Evolutionary conservation across 225 moss, liverwort and hornwort species (phyloP), one percentile per base, ranked within the genome.

Genomic region (Marchantia paleacea): DNA sequence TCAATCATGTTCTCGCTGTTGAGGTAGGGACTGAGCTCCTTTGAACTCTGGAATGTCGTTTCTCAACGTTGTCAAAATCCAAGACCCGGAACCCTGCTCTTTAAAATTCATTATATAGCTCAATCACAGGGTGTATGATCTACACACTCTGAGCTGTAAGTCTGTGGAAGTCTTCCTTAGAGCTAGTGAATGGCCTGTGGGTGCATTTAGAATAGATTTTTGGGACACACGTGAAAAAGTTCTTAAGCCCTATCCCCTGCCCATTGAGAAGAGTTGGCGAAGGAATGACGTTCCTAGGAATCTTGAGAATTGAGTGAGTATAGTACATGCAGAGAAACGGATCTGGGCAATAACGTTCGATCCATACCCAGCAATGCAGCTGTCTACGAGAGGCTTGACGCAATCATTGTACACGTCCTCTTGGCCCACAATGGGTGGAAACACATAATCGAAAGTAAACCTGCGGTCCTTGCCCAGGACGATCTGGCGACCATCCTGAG

Each of bases 361-460:
- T 26, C 14, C 84, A 80, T 83, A 95, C 92, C 95, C 90, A 0
- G 87, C 83, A 48, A 92, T 87, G 86, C 93, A 95, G 85, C 95
- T 93, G 82, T 95, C 93, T 7, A 95, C 93, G 26, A 93, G 92
- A 58, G 92, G 93, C 86, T 93, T 95, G 83, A 95, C 85, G 24
- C 92, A 95, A 10, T 91, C 92, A 39, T 80, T 76, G 77, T 93
- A 95, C 39, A 95, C 91, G 69, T 93, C 89, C 76, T 95, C 92
- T 77, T 95, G 92, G 71, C 87, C 89, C 12, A 87, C 83, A 20
- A 76, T 11, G 13, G 93, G 92, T 57, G 90, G 88, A 24, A 93
- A 95, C 60, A 95, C 92, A 84, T 93, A 85, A 81, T 95, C 92
- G 25, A 93, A 95, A 78, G 93, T 95, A 64, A 93, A 95, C 24